Base-by-base conservation (phyloP, 352 stramenopile species). In the Globisporangium orthogonon region DNA sequence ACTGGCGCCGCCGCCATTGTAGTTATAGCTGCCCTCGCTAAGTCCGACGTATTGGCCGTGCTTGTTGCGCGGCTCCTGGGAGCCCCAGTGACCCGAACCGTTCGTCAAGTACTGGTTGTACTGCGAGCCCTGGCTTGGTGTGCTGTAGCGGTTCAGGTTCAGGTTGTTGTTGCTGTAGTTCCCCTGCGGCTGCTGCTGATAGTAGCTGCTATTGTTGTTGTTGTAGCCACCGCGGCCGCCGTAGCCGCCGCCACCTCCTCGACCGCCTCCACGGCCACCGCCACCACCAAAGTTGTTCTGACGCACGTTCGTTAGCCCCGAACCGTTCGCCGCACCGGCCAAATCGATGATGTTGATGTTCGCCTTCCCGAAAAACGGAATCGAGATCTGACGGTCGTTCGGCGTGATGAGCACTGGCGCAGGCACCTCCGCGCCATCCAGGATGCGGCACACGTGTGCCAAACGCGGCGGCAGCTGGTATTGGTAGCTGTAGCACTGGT, bases 341-440 rank as follows among this genome's bases (percentile, higher is more conserved):
- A 94, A 60, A 64, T 94, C 83, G 51, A 91, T 78, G 44, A 94
- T 91, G 56, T 83, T 91, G 63, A 94, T 94, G 66, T 89, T 89
- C 15, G 75, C 79, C 52, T 86, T 88, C 46, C 81, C 83, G 23
- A 94, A 89, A 68, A 88, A 89, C 35, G 83, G 83, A 23, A 91
- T 87, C 17, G 70, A 76, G 44, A 94, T 89, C 29, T 74, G 68
- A 39, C 73, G 76, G 60, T 94, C 83, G 23, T 74, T 74, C 0
- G 81, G 65, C 3, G 76, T 74, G 15, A 90, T 62, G 18, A 94
- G 59, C 46, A 84, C 67, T 0, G 66, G 63, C 3, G 65, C 65
- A 0, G 79, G 76, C 7, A 53, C 6, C 1, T 73, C 43, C 0
- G 83, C 81, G 23, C 73, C 76, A 0, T 86, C 74, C 33, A 94